Base-by-base conservation (phyloP, 202 grass and related monocot genomes). In the Brachypodium distachyon region DNA sequence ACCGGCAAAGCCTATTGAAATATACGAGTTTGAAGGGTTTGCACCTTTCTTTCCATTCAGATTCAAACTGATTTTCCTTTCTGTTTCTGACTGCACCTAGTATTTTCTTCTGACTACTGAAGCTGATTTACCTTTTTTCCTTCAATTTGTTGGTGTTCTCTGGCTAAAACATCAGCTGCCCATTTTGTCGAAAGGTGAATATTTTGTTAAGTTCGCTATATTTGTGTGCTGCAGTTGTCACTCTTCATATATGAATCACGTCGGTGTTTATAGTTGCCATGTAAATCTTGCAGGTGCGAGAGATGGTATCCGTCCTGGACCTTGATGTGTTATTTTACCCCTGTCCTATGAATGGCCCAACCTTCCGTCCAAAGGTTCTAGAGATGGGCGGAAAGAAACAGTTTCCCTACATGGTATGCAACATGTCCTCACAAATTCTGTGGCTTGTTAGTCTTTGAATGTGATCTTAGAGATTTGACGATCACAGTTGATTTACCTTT, bases 21-120 rank as follows among this genome's bases (percentile, higher is more conserved):
- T 97, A 71, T 94, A 97, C 69, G 95, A 97, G 73, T 97, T 97
- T 78, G 91, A 97, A 83, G 85, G 95, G 91, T 97, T 77, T 6
- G 11, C n/a, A 3, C 25, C 2, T 63, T 51, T 67, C 29, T 70
- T 83, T 69, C 9, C 26, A 27, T 27, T 10, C 14, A 72, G 1
- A 53, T 69, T 31, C 44, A 69, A 28, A 12, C 41, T 46, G 4
- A 7, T 68, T 17, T 13, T 67, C 14, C 12, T 43, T 43, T 36
- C 1, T 44, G 39, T 42, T 66, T 66, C 37, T 66, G 26, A 42
- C 10, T 26, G 14, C 23, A 12, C 21, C 19, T 53, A 38, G 7
- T 32, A 44, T 68, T 76, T 60, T 64, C 3, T 78, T 29, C 37
- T 37, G 17, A 66, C 18, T 79, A 18, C 14, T 26, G 14, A 38